These are phyloP conservation scores for Huntiella abstrusa DNA, from an alignment of 2,329 filamentous ascomycete species.

Conservation along the genomic window DNA sequence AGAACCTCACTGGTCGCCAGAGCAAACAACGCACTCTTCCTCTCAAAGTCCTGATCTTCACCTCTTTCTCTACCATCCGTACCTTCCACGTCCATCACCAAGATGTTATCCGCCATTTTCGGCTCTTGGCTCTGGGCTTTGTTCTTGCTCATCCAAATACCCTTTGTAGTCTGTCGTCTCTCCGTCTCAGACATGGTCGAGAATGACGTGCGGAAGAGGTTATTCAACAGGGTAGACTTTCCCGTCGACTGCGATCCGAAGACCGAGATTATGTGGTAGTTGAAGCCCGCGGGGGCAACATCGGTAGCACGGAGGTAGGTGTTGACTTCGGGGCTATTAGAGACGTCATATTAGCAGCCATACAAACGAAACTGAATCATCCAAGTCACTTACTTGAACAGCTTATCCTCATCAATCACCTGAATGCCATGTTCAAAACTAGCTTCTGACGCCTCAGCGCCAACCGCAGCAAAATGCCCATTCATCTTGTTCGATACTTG, in stretches of 20 bases:
- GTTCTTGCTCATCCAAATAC: slow-evolving; percentile 99
- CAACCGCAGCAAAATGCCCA: slow-evolving; percentile 60
- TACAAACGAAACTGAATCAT: not conserved
- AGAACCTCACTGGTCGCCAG: slow-evolving; percentile 94
- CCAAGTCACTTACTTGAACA: slow-evolving; percentile 61
- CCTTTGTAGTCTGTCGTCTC: slow-evolving; percentile 91
- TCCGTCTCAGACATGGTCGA: slow-evolving; percentile 95
- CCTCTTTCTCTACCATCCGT: slow-evolving; percentile 91
- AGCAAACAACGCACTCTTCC: slow-evolving; percentile 93
- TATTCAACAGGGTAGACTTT: slow-evolving; percentile 91
- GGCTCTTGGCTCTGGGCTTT: slow-evolving; percentile 39
- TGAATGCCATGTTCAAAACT: slow-evolving; percentile 88
- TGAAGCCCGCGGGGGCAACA: slow-evolving; percentile 80
- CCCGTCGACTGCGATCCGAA: slow-evolving; percentile 98
- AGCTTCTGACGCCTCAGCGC: slow-evolving; percentile 41
- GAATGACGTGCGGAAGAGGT: slow-evolving; percentile 89
- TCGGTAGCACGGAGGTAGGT: slow-evolving; percentile 65
- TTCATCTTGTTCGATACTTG: slow-evolving; percentile 35
- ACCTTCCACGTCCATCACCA: slow-evolving; percentile 98
- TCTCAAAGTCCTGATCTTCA: slow-evolving; percentile 96
- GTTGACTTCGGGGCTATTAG: slow-evolving; percentile 49
- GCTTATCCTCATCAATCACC: slow-evolving; percentile 73
- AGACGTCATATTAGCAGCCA: slow-evolving; percentile 2
- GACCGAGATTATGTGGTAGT: slow-evolving; percentile 97
- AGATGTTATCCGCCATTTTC: slow-evolving; percentile 86